A percentile compares a stretch with the other conserved stretches of the same genome.
Evolutionary conservation across 1,139 yeast genomes (phyloP).

Genomic region (Pichia sp.): DNA sequence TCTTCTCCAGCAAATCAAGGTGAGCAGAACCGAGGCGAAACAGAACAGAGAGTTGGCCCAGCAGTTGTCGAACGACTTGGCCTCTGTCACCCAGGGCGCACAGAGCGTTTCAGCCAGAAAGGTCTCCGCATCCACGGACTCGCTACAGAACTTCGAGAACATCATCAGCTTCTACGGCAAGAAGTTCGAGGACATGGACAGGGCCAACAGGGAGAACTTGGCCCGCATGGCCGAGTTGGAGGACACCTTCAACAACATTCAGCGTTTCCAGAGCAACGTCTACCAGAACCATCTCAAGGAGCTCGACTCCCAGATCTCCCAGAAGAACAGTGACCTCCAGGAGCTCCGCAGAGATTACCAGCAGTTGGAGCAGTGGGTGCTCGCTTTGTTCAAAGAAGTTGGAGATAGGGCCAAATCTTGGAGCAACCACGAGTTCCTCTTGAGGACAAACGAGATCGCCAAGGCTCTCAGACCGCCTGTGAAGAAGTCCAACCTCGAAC

Average conservation of each 20-base stretch:
- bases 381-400: conserved; percentile 15
- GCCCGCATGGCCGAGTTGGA: conserved; percentile 5
- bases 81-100: not conserved
- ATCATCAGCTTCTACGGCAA: conserved; percentile 4
- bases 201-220: not conserved
- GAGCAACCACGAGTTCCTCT: conserved; percentile 10
- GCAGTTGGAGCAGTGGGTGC: conserved; percentile 14
- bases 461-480: conserved; percentile 9
- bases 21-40: not conserved
- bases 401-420: conserved; percentile 12
- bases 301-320: not conserved
- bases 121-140: not conserved
- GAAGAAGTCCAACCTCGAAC: conserved; percentile 12
- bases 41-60: not conserved
- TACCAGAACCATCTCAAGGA: conserved; percentile 9
- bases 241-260: conserved; percentile 13
- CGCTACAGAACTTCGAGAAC: not conserved
- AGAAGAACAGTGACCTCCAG: conserved; percentile 3
- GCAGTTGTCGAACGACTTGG: not conserved
- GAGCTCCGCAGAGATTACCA: conserved; percentile 8
- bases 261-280: conserved; percentile 10
- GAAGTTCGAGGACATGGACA: conserved; percentile 6
- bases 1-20: not conserved
- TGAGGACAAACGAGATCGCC: conserved; percentile 7
- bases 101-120: not conserved